Percentiles rank a stretch among this genome's conserved stretches.
phyloP scores from a whole-genome alignment of 1,284 basidiomycete genomes.

The Cutaneotrichosporon dermatis region DNA sequence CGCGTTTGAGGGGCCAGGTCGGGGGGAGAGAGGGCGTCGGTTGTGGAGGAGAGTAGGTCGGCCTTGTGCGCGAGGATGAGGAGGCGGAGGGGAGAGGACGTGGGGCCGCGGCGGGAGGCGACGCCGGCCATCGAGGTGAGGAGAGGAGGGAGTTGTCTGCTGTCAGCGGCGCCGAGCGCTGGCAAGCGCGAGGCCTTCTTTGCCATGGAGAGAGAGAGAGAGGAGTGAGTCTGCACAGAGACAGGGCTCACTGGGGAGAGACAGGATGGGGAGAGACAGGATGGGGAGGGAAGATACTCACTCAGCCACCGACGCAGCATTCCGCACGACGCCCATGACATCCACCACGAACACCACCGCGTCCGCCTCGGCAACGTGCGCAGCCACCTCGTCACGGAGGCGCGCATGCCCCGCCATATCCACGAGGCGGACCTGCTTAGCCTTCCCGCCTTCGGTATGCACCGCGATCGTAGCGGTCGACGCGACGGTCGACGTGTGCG shows the following conservation, averaged over 20 bases:
- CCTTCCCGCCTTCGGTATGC: conserved; percentile 12
- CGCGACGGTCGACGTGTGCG: conserved; percentile 40
- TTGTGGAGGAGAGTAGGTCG: conserved; percentile 36
- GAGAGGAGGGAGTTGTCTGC: conserved; percentile 41
- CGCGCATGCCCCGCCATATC: conserved; percentile 49
- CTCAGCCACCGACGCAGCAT: conserved; percentile 43
- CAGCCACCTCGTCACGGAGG: conserved; percentile 38
- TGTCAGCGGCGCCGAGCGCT: background rate
- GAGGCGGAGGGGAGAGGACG: conserved; percentile 28
- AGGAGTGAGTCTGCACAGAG: no score
- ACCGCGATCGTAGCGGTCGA: conserved; percentile 32
- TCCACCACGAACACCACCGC: conserved; percentile 48
- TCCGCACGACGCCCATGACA: conserved; percentile 35
- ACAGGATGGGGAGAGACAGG: background rate
- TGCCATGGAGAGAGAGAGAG: no score
- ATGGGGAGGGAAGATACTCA: conserved; percentile 16
- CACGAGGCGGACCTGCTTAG: conserved; percentile 32
- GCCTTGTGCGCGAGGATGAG: conserved; percentile 45
- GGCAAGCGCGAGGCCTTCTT: no score
- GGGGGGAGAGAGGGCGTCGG: conserved; percentile 13
- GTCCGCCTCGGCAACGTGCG: conserved; percentile 27
- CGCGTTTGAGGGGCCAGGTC: conserved; percentile 23
- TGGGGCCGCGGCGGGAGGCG: conserved; percentile 21
- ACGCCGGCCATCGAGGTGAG: conserved; percentile 36
- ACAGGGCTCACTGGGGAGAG: no score